Conservation (phyloP, 2,329 filamentous ascomycete genomes). For the Cladophialophora psammophila region DNA sequence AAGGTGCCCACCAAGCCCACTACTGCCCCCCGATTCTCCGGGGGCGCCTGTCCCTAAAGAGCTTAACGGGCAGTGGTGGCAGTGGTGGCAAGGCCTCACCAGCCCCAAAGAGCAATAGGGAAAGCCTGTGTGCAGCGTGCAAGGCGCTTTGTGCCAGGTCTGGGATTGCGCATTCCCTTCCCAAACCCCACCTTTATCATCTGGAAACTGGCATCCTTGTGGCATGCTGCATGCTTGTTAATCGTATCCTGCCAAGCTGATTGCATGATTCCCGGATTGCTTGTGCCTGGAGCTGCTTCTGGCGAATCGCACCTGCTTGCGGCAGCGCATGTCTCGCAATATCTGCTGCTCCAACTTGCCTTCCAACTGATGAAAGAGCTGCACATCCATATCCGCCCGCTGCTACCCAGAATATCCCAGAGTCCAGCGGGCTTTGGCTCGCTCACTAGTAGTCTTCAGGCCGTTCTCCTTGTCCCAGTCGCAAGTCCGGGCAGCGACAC, state of each 20-base stretch:
- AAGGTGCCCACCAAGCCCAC: slow-evolving; percentile 4
- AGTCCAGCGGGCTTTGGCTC: not conserved
- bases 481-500: slow-evolving; percentile 18
- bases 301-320: slow-evolving; percentile 23
- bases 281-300: slow-evolving; percentile 6
- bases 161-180: slow-evolving; percentile 10
- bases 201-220: not conserved
- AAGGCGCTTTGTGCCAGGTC: not conserved
- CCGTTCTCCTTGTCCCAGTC: not conserved
- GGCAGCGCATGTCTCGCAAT: slow-evolving; percentile 20
- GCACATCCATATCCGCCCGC: slow-evolving; percentile 7
- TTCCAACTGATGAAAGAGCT: not conserved
- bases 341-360: slow-evolving; percentile 6
- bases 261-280: not conserved
- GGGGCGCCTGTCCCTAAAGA: slow-evolving; percentile 16
- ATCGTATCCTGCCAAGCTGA: not conserved
- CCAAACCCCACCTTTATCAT: slow-evolving; percentile 22
- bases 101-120: not conserved
- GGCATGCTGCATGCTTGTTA: not conserved
- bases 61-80: slow-evolving; percentile 1
- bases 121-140: not conserved
- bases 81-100: not conserved
- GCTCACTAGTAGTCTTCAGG: not conserved
- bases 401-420: slow-evolving; percentile 10
- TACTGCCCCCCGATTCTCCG: slow-evolving; percentile 3